Evolutionary conservation across 306 rosid species (phyloP).

Genomic region (Delonix regia): DNA sequence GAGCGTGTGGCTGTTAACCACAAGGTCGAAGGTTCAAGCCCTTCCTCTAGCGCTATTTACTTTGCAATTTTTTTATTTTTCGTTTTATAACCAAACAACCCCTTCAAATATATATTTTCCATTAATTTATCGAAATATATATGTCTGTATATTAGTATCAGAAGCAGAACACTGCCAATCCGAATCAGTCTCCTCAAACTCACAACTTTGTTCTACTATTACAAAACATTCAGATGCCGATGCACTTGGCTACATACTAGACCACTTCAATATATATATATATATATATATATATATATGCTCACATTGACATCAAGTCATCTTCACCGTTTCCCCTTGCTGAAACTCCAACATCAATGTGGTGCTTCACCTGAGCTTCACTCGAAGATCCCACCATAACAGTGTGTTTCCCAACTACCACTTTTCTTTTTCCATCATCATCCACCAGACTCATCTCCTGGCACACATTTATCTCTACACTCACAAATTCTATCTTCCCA

Average conservation of each 20-base stretch:
- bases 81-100: too few species aligned
- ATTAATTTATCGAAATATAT: too few species aligned
- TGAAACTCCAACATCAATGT: conserved; percentile 45
- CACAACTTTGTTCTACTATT: background rate
- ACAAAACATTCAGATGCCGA: background rate
- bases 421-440: conserved; percentile 58
- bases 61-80: background rate
- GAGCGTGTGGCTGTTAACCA: conserved; percentile 40
- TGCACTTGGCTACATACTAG: too few species aligned
- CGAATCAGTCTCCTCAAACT: background rate
- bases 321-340: conserved; percentile 10
- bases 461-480: conserved; percentile 54
- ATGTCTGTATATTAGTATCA: too few species aligned
- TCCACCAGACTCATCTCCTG: conserved; percentile 52
- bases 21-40: conserved; percentile 45
- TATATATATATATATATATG: too few species aligned
- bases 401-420: conserved; percentile 54
- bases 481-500: conserved; percentile 41
- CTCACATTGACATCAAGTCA: conserved; percentile 22
- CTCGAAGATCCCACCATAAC: conserved; percentile 56
- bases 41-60: conserved; percentile 57
- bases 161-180: too few species aligned
- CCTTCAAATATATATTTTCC: too few species aligned
- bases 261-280: too few species aligned
- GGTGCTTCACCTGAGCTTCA: conserved; percentile 60